phyloP scores from a whole-genome alignment of 116 monocot species.

The Posidonia oceanica region DNA sequence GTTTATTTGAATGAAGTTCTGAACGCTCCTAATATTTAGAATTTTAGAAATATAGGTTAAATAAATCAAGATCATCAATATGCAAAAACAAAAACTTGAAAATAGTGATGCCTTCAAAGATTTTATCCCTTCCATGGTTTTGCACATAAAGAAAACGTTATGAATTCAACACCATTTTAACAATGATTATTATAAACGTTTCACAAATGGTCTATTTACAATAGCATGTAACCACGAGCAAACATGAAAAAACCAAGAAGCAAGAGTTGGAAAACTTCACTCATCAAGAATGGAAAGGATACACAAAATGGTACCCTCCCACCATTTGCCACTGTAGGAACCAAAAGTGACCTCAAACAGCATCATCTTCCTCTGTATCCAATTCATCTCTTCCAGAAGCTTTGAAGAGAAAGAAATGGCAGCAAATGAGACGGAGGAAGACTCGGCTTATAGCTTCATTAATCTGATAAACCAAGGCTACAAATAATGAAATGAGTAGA shows the following conservation, averaged over 20 bases:
- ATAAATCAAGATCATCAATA: too few species aligned
- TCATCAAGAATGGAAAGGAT: background rate
- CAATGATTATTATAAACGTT: too few species aligned
- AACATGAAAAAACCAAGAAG: background rate
- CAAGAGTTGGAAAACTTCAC: background rate
- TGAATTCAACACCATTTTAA: too few species aligned
- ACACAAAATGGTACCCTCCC: background rate
- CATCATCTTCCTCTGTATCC: background rate
- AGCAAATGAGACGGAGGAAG: background rate
- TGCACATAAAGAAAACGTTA: too few species aligned
- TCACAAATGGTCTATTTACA: too few species aligned
- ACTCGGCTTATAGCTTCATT: background rate
- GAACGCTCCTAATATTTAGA: too few species aligned
- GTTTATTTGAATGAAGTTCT: too few species aligned
- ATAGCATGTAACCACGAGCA: too few species aligned
- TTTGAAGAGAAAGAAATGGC: background rate
- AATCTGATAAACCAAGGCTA: background rate
- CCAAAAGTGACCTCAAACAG: conserved; percentile 1
- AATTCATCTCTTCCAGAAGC: background rate
- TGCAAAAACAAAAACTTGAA: too few species aligned
- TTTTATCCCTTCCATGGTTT: too few species aligned
- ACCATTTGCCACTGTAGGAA: background rate
- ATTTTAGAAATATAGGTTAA: too few species aligned
- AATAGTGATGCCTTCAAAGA: too few species aligned
- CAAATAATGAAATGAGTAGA: background rate